Base-by-base conservation (phyloP, 169 alveolate species). In the Plasmodium relictum region DNA sequence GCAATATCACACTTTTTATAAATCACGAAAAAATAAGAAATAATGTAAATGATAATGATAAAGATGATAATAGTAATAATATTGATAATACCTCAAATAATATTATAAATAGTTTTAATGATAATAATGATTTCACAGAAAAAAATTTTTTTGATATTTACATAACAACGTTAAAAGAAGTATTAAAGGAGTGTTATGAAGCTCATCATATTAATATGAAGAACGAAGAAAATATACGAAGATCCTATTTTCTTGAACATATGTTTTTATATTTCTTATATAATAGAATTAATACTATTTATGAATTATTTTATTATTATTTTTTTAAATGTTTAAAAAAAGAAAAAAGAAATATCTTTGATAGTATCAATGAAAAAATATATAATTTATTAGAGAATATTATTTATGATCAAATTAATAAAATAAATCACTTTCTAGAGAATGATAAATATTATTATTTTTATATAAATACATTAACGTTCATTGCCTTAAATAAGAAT, bases 281-380 rank as follows among this genome's bases (percentile, higher is more conserved):
- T 50, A 83, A 83, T 22, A 9, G 91, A 41, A 68, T 83, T n/a
- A 83, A 83, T 42, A 66, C 83, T 6, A 31, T 83, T n/a, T 83
- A 83, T 39, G 91, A 83, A 44, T 58, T 83, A 10, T 39, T 83
- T 16, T 83, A 83, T 18, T 50, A 69, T 50, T 83, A 66, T 24
- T 83, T 52, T 45, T 24, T 83, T 7, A 83, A 52, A 1, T 68
- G 71, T 59, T 10, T 68, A 61, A 48, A 50, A 48, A 63, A 20
- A 9, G 42, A 59, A 48, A 48, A 76, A 41, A 52, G 24, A 18
- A 68, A 83, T 31, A 52, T 83, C 20, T 68, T 68, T 48, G 72
- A 83, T 59, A 22, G 16, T 0, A 72, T 61, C 10, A 83, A 83
- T 56, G 72, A 61, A 10, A 10, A 56, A n/a, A 68, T 83, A 56